These are phyloP conservation scores for Coccomyxa sp. DNA, from an alignment of 139 green algal species.

Conservation along the genomic window DNA sequence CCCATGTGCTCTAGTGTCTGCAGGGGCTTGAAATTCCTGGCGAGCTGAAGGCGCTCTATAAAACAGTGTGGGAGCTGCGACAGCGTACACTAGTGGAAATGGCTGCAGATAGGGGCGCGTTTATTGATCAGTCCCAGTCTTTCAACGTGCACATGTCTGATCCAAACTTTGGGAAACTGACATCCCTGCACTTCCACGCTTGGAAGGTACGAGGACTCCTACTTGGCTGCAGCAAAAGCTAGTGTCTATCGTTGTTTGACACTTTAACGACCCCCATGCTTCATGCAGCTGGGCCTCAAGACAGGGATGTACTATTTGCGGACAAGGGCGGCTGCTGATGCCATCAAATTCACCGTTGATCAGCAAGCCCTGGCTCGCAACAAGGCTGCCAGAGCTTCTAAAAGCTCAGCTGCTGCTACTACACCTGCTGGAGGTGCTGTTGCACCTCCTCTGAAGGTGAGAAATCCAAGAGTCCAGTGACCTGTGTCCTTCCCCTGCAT, in stretches of 20 bases:
- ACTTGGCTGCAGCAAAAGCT: not conserved
- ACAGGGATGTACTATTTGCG: conserved; percentile 99
- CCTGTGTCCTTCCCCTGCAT: not conserved
- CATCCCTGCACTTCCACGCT: conserved; percentile 96
- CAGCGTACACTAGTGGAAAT: conserved; percentile 96
- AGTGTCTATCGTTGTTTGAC: not conserved
- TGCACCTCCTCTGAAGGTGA: conserved; percentile 14
- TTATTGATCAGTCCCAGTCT: conserved; percentile 96
- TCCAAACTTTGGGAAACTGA: conserved; percentile 99
- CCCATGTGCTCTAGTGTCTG: no score
- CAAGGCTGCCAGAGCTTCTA: conserved; percentile 26
- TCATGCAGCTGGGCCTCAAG: conserved; percentile 50
- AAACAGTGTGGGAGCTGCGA: conserved; percentile 99
- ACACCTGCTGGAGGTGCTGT: not conserved
- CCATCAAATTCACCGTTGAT: conserved; percentile 99
- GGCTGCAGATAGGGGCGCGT: conserved; percentile 95
- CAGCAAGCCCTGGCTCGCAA: conserved; percentile 43
- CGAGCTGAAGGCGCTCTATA: conserved; percentile 93
- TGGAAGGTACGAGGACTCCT: conserved; percentile 84
- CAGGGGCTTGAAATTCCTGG: conserved; percentile 72
- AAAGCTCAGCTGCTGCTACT: not conserved
- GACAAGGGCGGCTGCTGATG: conserved; percentile 88
- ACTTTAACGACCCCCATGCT: no score
- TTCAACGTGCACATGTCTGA: conserved; percentile 99
- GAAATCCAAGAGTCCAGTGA: not conserved